Conservation (phyloP, 2,329 filamentous ascomycete species). For the Periconia digitata region DNA sequence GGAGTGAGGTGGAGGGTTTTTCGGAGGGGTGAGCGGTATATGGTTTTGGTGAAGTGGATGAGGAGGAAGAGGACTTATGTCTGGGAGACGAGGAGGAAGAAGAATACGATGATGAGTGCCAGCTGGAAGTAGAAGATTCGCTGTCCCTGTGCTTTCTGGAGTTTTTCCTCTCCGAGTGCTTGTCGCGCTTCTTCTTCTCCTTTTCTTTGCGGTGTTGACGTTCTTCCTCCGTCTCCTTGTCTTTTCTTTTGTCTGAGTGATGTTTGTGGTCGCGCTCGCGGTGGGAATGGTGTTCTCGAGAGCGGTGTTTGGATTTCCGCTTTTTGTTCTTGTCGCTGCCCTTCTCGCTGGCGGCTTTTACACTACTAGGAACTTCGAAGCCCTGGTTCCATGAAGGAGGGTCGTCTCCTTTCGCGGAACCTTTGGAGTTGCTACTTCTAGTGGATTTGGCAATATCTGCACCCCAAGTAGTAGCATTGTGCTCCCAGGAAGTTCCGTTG, state of each 20-base stretch:
- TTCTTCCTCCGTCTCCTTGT: neutral
- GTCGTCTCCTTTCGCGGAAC: no score
- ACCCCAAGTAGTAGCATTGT: no score
- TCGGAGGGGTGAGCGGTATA: neutral
- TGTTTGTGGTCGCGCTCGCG: neutral
- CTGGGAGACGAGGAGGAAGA: neutral
- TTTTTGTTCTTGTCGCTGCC: neutral
- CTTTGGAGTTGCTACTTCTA: no score
- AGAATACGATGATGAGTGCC: neutral
- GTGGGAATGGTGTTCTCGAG: neutral
- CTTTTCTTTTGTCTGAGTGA: neutral
- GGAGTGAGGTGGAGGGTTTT: neutral
- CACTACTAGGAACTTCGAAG: no score
- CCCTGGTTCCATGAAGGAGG: no score
- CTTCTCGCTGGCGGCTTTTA: neutral
- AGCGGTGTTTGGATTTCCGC: neutral
- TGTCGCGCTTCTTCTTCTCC: conserved; percentile 1
- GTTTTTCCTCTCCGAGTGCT: neutral
- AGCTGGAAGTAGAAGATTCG: no score
- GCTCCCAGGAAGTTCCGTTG: no score
- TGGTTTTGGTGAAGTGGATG: no score
- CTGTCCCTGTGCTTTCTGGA: neutral
- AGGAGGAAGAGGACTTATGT: neutral
- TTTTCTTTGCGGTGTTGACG: neutral
- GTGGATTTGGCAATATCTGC: no score